A percentile compares a stretch with the other conserved stretches of the same genome.
Conservation (phyloP, 1,284 basidiomycete species). For the Cystobasidium sp. region DNA sequence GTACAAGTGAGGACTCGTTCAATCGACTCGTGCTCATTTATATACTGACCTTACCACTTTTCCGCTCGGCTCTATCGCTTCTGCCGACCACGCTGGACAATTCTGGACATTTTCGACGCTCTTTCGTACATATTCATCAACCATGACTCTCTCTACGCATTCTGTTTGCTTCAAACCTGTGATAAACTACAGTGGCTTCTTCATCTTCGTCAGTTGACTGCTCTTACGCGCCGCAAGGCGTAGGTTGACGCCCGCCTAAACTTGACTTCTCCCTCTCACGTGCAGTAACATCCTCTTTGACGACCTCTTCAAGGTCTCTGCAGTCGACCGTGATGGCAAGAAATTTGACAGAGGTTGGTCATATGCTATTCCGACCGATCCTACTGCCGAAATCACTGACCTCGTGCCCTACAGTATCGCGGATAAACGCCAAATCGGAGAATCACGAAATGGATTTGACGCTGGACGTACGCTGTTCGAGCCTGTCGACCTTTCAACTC, state of each 20-base stretch:
- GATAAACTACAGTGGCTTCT: constrained; percentile 20
- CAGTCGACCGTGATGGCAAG: constrained; percentile 89
- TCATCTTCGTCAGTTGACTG: constrained; percentile 32
- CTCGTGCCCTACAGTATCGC: constrained; percentile 68
- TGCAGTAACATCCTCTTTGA: constrained; percentile 78
- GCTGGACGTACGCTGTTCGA: constrained; percentile 64
- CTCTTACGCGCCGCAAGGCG: background rate
- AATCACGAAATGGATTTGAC: constrained; percentile 88
- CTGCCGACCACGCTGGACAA: background rate
- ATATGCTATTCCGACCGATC: background rate
- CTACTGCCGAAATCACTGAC: background rate
- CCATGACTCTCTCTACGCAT: background rate
- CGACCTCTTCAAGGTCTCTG: constrained; percentile 82
- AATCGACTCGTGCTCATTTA: background rate
- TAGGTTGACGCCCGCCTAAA: background rate
- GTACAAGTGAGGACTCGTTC: background rate
- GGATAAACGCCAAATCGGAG: constrained; percentile 64
- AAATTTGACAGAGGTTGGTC: constrained; percentile 92
- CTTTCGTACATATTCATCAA: background rate
- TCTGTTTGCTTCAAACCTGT: background rate
- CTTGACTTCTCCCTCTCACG: background rate
- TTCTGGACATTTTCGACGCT: background rate
- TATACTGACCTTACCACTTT: background rate
- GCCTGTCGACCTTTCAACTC: background rate
- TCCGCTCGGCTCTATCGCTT: background rate